These are phyloP conservation scores for Zasmidium citrigriseum DNA, from an alignment of 2,329 filamentous ascomycete species.

Conservation along the genomic window DNA sequence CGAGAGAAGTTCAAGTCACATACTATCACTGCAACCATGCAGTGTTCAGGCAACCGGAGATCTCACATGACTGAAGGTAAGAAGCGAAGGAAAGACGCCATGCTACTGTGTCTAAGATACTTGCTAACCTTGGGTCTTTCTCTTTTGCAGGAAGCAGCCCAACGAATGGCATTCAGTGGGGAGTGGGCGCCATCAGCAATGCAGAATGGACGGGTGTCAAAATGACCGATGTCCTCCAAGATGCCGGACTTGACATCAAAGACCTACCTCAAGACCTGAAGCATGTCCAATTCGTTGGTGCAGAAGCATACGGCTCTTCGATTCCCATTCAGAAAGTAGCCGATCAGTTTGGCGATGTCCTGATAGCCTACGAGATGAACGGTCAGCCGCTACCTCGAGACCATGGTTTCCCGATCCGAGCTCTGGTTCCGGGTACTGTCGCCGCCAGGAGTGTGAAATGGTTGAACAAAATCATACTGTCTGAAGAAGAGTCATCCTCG, in stretches of 20 bases:
- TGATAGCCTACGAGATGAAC: slow-evolving; percentile 63
- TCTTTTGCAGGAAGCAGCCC: too few relatives aligned
- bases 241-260: slow-evolving; percentile 60
- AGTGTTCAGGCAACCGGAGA: too few relatives aligned
- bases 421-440: slow-evolving; percentile 58
- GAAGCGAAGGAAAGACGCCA: too few relatives aligned
- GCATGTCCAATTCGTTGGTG: slow-evolving; percentile 70
- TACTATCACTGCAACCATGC: too few relatives aligned
- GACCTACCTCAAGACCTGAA: too few relatives aligned
- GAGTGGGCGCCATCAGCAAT: slow-evolving; percentile 63
- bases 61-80: too few relatives aligned
- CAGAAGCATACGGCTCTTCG: slow-evolving; percentile 72
- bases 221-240: slow-evolving; percentile 59
- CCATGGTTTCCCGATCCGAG: slow-evolving; percentile 60
- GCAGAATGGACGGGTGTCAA: slow-evolving; percentile 62
- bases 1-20: too few relatives aligned
- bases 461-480: slow-evolving; percentile 64
- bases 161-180: too few relatives aligned
- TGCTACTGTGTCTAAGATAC: too few relatives aligned
- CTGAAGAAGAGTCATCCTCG: too few relatives aligned
- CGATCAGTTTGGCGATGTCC: slow-evolving; percentile 68
- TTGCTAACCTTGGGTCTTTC: too few relatives aligned
- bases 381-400: slow-evolving; percentile 62
- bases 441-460: slow-evolving; percentile 70
- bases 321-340: slow-evolving; percentile 67